Evolutionary conservation across 2,329 filamentous ascomycete species (phyloP).

Genomic region (Ascosphaera aggregata): DNA sequence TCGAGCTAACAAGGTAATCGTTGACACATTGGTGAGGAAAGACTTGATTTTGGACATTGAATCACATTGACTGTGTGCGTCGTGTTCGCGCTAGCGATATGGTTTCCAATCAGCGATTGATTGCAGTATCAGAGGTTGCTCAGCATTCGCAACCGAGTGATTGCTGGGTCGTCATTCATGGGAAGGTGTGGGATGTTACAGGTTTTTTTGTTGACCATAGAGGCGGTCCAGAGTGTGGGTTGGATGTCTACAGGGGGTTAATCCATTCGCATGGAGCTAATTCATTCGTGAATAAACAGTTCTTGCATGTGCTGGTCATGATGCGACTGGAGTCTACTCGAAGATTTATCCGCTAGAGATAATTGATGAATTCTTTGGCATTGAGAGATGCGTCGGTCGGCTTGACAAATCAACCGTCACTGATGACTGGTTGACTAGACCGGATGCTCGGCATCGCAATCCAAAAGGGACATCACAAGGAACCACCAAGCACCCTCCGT

Average conservation of each 20-base stretch:
- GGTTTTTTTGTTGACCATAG: slow-evolving; percentile 41
- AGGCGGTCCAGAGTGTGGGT: slow-evolving; percentile 26
- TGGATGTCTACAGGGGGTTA: slow-evolving; percentile 13
- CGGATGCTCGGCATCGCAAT: slow-evolving; percentile 12
- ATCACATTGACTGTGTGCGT: too few species aligned
- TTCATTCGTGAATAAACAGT: background rate
- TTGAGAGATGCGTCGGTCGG: slow-evolving; percentile 25
- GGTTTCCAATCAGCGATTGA: slow-evolving; percentile 8
- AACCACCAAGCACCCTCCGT: slow-evolving; percentile 22
- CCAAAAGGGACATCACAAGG: slow-evolving; percentile 8
- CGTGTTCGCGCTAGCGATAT: too few species aligned
- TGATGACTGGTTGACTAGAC: slow-evolving; percentile 22
- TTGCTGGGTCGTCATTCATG: slow-evolving; percentile 46
- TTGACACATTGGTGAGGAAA: too few species aligned
- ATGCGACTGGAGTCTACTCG: slow-evolving; percentile 22
- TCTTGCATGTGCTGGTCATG: slow-evolving; percentile 21
- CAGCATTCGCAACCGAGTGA: slow-evolving; percentile 26
- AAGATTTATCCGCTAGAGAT: slow-evolving; percentile 25
- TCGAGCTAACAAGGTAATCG: too few species aligned
- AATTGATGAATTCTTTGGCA: slow-evolving; percentile 18
- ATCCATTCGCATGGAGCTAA: background rate
- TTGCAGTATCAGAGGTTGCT: slow-evolving; percentile 23
- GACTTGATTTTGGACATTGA: too few species aligned
- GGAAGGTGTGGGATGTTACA: slow-evolving; percentile 43
- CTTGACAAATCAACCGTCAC: slow-evolving; percentile 26